Evolutionary conservation across 2,329 filamentous ascomycete genomes (phyloP), one percentile per base, ranked within the genome.

Genomic region (Pyrenochaeta sp.): DNA sequence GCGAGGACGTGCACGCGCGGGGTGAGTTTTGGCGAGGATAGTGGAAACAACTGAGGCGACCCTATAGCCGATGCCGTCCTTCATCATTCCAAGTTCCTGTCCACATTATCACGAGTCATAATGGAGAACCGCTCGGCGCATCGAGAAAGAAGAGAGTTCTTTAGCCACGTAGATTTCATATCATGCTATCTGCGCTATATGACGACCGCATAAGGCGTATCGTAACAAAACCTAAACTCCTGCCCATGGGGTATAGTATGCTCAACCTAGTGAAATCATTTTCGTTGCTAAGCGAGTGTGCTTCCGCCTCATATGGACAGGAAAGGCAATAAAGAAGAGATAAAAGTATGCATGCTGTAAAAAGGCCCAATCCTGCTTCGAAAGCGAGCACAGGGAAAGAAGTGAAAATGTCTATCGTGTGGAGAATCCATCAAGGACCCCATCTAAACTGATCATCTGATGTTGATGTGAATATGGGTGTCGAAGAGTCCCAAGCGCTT

Each of bases 321-420:
- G 56, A 58, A 55, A 52, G 52, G 40, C 40, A 56, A 37, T 24
- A 50, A 43, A 9, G 48, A 61, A 59, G 57, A 54, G 54, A 64
- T 66, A 58, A 64, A 66, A 50, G 27, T 61, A 53, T 68, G 64
- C 55, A 63, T 71, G 65, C 63, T 66, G 62, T 64, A 62, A 66
- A 44, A 40, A 49, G 59, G 58, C 60, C 58, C 22, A 30, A 24
- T 8, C 42, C 12, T 48, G 24, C 48, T 30, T 43, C 9, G 49
- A 40, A 32, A 40, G 42, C 25, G 24, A 37, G 13, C 50, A 40
- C 39, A 43, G 54, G 58, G 60, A 68, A 66, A 58, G 68, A 72
- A 70, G 15, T 45, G 48, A 64, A 64, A 6, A 58, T 48, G 49
- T 60, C 54, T 62, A 51, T 54, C 42, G 28, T 42, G 42, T 22